These are phyloP conservation scores for Nymphaea colorata DNA, from an alignment of 164 flowering plant genomes.

Conservation along the genomic window DNA sequence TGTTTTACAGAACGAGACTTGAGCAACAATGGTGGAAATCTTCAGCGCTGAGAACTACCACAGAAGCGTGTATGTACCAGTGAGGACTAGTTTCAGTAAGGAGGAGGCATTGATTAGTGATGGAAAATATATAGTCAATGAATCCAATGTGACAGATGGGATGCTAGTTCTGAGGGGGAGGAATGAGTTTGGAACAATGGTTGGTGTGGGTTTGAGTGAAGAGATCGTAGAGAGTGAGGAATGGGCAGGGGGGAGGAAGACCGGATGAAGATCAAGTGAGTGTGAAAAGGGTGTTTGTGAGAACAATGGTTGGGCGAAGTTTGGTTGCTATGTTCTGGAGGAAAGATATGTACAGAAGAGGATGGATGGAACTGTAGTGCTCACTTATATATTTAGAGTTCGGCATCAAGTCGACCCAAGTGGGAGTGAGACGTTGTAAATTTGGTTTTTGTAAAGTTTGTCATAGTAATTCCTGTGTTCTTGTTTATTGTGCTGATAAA, in stretches of 20 bases:
- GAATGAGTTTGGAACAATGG: neutral
- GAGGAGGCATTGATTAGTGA: neutral
- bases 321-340: slow-evolving; percentile 4
- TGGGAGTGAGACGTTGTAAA: neutral
- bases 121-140: slow-evolving; percentile 30
- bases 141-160: slow-evolving; percentile 46
- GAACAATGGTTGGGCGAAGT: neutral
- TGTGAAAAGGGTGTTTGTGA: slow-evolving; percentile 2
- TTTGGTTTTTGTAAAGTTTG: no score
- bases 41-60: slow-evolving; percentile 13
- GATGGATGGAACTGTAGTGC: slow-evolving; percentile 4
- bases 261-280: slow-evolving; percentile 1
- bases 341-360: slow-evolving; percentile 6
- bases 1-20: slow-evolving; percentile 41
- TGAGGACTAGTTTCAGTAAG: neutral
- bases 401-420: neutral
- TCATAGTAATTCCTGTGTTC: no score
- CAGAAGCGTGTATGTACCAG: slow-evolving; percentile 4
- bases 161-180: neutral
- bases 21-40: slow-evolving; percentile 48
- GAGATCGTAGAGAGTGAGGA: neutral
- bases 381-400: neutral
- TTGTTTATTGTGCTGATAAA: no score
- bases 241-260: neutral
- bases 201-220: slow-evolving; percentile 9